A percentile compares a stretch with the other conserved stretches of the same genome.
Conservation (phyloP, 306 rosid genomes). For the Acacia melanoxylon region DNA sequence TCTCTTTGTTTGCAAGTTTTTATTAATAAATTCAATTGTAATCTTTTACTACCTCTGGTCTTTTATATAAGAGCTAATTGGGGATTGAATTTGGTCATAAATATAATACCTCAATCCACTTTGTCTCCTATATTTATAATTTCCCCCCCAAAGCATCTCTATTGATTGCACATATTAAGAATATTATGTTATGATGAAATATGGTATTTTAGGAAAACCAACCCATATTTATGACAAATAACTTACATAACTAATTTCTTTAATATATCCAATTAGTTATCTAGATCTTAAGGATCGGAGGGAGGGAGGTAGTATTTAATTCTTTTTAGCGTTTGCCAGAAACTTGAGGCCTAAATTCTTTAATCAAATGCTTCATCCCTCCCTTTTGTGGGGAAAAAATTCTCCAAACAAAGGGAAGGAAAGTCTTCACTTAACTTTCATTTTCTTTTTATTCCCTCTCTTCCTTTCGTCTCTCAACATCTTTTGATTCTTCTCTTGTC, state of each 20-base stretch:
- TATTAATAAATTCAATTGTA: not conserved
- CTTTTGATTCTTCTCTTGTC: not conserved
- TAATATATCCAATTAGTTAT: too few species aligned
- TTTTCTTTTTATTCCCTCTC: not conserved
- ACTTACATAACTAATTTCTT: too few species aligned
- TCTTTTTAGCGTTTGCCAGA: not conserved
- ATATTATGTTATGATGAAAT: too few species aligned
- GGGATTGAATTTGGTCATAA: too few species aligned
- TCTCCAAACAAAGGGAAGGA: not conserved
- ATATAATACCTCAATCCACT: too few species aligned
- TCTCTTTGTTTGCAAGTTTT: not conserved
- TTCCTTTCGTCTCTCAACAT: not conserved
- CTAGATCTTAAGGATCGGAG: too few species aligned
- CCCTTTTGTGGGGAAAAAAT: not conserved
- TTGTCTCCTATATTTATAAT: too few species aligned
- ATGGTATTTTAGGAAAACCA: too few species aligned
- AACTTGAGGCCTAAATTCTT: not conserved
- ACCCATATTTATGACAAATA: too few species aligned
- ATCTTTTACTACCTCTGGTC: not conserved
- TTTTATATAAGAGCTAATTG: too few species aligned
- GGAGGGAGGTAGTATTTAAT: not conserved
- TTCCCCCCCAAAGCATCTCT: too few species aligned
- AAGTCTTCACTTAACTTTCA: not conserved
- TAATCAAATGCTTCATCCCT: not conserved
- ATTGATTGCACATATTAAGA: too few species aligned